Evolutionary conservation across 1,284 basidiomycete species (phyloP).

Genomic region (Agroathelia rolfsii): DNA sequence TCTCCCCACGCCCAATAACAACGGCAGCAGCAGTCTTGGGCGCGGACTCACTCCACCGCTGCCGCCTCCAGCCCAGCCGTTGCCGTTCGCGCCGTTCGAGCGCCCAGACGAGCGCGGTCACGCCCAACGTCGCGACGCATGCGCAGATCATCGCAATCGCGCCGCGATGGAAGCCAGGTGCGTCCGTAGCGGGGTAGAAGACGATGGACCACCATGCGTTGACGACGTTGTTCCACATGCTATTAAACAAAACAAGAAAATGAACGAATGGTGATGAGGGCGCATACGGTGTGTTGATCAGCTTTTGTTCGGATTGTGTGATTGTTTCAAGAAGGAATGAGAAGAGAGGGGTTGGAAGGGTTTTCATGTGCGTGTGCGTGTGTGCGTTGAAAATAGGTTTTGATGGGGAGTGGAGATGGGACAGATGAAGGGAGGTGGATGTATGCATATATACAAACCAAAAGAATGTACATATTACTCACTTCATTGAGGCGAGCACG

Average conservation of each 20-base stretch:
- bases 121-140: constrained; percentile 40
- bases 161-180: constrained; percentile 51
- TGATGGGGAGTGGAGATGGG: constrained; percentile 1
- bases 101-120: constrained; percentile 48
- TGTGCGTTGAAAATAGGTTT: neutral
- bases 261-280: no score
- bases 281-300: no score
- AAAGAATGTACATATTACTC: no score
- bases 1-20: no score
- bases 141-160: constrained; percentile 60
- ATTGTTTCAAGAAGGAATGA: constrained; percentile 4
- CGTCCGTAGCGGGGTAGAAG: constrained; percentile 59
- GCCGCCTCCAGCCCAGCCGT: neutral
- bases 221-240: constrained; percentile 64
- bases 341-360: constrained; percentile 2
- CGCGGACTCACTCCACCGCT: no score
- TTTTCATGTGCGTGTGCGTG: no score
- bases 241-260: constrained; percentile 16
- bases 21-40: no score
- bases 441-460: no score
- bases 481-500: constrained; percentile 66
- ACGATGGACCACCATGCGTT: constrained; percentile 66
- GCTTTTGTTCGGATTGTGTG: neutral
- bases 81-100: constrained; percentile 34
- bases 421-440: no score